A percentile compares a stretch with the other conserved stretches of the same genome.
These are phyloP conservation scores for Casaregolazyma suthepensis DNA, from an alignment of 1,139 yeast genomes.

Conservation along the genomic window DNA sequence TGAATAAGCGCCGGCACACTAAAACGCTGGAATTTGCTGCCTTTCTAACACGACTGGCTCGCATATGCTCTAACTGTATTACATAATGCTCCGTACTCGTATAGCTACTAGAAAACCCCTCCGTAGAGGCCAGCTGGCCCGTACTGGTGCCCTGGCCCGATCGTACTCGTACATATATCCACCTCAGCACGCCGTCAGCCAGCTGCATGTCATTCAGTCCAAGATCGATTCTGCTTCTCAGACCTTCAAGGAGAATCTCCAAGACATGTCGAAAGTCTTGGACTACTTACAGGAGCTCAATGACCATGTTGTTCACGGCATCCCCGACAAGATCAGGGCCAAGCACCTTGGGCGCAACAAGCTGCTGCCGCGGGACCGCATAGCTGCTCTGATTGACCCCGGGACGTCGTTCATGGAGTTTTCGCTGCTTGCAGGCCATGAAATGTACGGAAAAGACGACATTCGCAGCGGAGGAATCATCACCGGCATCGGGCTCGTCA, in stretches of 20 bases:
- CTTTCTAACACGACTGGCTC: background rate
- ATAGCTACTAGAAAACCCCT: background rate
- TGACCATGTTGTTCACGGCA: constrained; percentile 21
- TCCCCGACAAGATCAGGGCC: constrained; percentile 32
- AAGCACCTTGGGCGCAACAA: constrained; percentile 33
- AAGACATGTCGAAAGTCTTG: constrained; percentile 21
- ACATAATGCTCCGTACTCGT: background rate
- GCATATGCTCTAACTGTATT: background rate
- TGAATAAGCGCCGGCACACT: background rate
- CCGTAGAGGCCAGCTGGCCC: background rate
- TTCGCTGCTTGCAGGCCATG: constrained; percentile 30
- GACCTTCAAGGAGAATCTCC: constrained; percentile 24
- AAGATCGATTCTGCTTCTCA: constrained; percentile 25
- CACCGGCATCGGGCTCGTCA: constrained; percentile 32
- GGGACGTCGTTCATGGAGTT: constrained; percentile 32
- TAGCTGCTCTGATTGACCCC: constrained; percentile 30
- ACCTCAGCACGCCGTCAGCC: constrained; percentile 15
- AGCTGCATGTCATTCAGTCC: constrained; percentile 23
- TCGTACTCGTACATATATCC: constrained; percentile 13
- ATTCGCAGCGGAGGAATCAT: constrained; percentile 34
- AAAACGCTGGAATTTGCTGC: background rate
- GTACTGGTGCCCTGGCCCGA: no score
- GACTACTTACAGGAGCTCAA: constrained; percentile 20
- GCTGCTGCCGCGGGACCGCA: constrained; percentile 32
- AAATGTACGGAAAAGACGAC: constrained; percentile 30